Conservation (phyloP, 2,329 filamentous ascomycete species). For the Thielaviopsis musarum region DNA sequence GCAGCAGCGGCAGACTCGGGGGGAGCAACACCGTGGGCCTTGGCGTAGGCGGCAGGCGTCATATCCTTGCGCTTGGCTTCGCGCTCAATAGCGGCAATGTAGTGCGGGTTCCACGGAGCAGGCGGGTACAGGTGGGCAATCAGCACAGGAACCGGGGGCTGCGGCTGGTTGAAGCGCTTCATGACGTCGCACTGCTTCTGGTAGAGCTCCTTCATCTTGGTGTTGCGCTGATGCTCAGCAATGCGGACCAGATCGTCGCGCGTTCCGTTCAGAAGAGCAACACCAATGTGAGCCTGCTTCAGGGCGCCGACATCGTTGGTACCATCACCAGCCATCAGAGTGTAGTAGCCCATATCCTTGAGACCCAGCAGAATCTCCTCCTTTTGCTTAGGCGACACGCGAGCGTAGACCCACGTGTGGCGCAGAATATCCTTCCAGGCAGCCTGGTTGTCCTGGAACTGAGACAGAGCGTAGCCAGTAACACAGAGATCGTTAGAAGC, state of each 20-base stretch:
- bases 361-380: constrained; percentile 94
- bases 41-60: constrained; percentile 39
- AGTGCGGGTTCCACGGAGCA: constrained; percentile 82
- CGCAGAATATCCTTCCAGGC: constrained; percentile 65
- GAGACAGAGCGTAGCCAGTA: constrained; percentile 81
- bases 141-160: constrained; percentile 76
- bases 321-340: constrained; percentile 94
- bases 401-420: constrained; percentile 92
- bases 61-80: constrained; percentile 68
- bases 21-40: constrained; percentile 32
- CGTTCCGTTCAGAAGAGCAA: constrained; percentile 88
- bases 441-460: constrained; percentile 59
- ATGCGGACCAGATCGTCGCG: constrained; percentile 83
- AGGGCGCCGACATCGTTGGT: constrained; percentile 96
- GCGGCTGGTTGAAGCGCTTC: constrained; percentile 84
- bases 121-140: constrained; percentile 93
- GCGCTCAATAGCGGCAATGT: constrained; percentile 75
- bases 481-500: constrained; percentile 82
- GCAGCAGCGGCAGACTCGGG: constrained; percentile 51
- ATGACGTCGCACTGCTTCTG: constrained; percentile 89
- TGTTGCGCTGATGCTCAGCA: constrained; percentile 81
- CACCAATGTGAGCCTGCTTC: constrained; percentile 95
- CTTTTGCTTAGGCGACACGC: constrained; percentile 96
- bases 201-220: constrained; percentile 96
- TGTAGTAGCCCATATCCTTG: constrained; percentile 94